Base-by-base conservation (phyloP, 352 stramenopile species). In the Globisporangium recalcitrans region DNA sequence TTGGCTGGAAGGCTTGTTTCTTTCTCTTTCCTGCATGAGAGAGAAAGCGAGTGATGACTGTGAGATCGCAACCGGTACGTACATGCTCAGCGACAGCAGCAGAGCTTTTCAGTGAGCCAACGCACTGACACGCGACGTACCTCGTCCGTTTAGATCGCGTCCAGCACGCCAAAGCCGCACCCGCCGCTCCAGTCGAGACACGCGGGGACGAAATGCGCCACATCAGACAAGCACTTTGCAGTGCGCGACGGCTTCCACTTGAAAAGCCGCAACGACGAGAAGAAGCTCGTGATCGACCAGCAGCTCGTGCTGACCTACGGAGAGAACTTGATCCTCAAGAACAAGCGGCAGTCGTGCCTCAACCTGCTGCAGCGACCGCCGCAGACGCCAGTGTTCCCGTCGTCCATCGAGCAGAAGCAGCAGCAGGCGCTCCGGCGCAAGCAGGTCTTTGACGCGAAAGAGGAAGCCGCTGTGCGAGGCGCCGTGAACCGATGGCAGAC, bases 201-300 rank as follows among this genome's bases (percentile, higher is more conserved):
- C 27, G 16, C 16, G 24, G 26, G 16, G 26, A 4, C 19, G 19
- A 56, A 56, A 56, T 13, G 42, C 0, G 5, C 40, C 27, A 26
- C 26, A 1, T n/a, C 14, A 3, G 66, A 61, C n/a, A 86, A 84
- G 51, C 72, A 70, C 26, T 89, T 89, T 54, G 78, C 77, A 0
- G 72, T 89, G 13, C 82, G 82, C 14, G 82, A 91, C 52, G 82
- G 82, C 16, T 91, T 91, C 62, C 82, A 91, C 65, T 54, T 91
- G 9, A 86, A 82, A 52, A 73, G 68, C 3, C 72, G 68, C 47
- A 88, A 87, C 42, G 71, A 82, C 42, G 80, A 87, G 51, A 62
- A 64, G 27, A 61, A 72, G 2, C 70, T 64, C 16, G 69, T 62
- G 40, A 74, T 90, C 22, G 77, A 86, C 52, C 63, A 77, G 26